Evolutionary conservation across 164 flowering plant species (phyloP).

Genomic region (Magnolia officinalis): DNA sequence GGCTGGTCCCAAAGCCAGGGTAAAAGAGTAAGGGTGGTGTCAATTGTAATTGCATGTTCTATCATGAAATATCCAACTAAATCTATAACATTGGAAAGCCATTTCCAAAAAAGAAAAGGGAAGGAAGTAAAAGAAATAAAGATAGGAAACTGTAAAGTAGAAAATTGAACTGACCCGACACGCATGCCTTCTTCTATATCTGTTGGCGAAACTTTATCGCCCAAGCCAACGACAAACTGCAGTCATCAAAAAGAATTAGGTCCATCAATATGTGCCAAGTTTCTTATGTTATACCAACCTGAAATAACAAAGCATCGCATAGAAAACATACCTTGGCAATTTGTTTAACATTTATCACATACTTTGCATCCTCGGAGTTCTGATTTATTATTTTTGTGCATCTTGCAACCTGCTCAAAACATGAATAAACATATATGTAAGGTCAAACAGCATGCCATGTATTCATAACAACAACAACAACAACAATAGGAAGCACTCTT

Average conservation of each 20-base stretch:
- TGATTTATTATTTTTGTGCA: slow-evolving; percentile 96
- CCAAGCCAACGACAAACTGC: slow-evolving; percentile 99
- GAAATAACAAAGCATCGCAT: not conserved
- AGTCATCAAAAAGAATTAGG: slow-evolving; percentile 5
- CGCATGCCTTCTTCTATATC: slow-evolving; percentile 99
- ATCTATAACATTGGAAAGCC: too few species aligned
- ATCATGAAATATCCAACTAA: too few species aligned
- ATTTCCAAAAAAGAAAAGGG: too few species aligned
- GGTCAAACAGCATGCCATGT: not conserved
- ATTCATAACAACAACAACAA: not conserved
- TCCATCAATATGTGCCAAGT: not conserved
- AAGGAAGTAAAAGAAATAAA: too few species aligned
- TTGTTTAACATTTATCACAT: slow-evolving; percentile 97
- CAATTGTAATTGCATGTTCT: too few species aligned
- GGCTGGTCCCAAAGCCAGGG: too few species aligned
- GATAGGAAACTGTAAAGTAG: not conserved
- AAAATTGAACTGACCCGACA: slow-evolving; percentile 61
- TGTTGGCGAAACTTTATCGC: slow-evolving; percentile 96
- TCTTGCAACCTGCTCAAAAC: slow-evolving; percentile 72
- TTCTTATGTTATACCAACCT: not conserved
- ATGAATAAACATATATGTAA: not conserved
- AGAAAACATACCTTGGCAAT: slow-evolving; percentile 78
- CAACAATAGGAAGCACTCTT: not conserved
- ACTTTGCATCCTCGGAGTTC: slow-evolving; percentile 93
- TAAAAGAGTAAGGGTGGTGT: too few species aligned